Conservation (phyloP, 2,329 filamentous ascomycete genomes). For the Raffaelea arxii region DNA sequence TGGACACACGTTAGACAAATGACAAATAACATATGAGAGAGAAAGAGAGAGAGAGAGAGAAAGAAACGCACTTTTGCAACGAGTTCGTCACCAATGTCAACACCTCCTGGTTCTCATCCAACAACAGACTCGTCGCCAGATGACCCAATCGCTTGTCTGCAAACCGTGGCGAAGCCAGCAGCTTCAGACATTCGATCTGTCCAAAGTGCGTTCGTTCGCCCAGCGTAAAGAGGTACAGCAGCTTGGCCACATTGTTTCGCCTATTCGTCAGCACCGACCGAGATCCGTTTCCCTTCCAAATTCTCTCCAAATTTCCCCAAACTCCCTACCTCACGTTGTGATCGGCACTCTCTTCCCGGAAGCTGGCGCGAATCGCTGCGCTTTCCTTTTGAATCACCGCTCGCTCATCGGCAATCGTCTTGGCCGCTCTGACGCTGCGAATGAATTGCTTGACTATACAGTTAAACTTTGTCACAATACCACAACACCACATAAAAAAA, state of each 20-base stretch:
- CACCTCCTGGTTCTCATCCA: constrained; percentile 98
- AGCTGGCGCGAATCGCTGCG: constrained; percentile 92
- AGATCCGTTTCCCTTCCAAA: not conserved
- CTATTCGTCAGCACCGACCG: constrained; percentile 34
- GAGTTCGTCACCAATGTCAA: constrained; percentile 96
- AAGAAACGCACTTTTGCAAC: constrained; percentile 69
- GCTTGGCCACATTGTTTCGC: constrained; percentile 97
- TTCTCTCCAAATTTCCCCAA: not conserved
- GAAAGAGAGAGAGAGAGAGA: not conserved
- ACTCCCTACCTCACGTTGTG: constrained; percentile 65
- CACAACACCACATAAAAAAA: no score
- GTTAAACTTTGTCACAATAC: not conserved
- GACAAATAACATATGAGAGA: not conserved
- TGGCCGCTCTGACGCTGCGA: constrained; percentile 94
- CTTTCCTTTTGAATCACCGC: constrained; percentile 99
- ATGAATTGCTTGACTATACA: constrained; percentile 97
- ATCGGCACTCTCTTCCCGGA: constrained; percentile 92
- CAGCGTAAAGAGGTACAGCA: constrained; percentile 94
- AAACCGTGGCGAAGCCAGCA: constrained; percentile 91
- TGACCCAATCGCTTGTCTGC: constrained; percentile 96
- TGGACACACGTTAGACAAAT: constrained; percentile 22
- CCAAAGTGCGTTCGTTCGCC: constrained; percentile 97
- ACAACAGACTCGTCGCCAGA: constrained; percentile 85
- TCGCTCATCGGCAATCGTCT: constrained; percentile 97
- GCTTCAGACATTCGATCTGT: constrained; percentile 97